Evolutionary conservation across 345 rosid species (phyloP), one percentile per base, ranked within the genome.

Genomic region (Passiflora organensis): DNA sequence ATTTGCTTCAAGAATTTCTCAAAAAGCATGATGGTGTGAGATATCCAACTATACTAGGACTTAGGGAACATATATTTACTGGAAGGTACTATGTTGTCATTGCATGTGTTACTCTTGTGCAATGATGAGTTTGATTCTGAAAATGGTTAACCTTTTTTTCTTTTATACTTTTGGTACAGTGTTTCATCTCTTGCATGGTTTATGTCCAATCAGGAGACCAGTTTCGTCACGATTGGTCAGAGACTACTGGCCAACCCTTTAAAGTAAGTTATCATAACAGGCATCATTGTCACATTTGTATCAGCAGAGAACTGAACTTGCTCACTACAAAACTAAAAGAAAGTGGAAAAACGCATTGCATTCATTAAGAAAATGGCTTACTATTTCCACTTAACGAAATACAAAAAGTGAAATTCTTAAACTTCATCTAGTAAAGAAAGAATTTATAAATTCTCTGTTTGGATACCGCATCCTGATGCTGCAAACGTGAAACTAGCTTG

Each of bases 181-280:
- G 99, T 94, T 69, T 94, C 99, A 38, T 94, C 99, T 59, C 97
- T 94, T 49, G 99, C 99, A 15, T 94, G 99, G 99, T 89, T 94
- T 72, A 89, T 94, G 97, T 94, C 99, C 55, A 89, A 87, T 85
- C 99, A 89, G 81, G 99, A 94, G 74, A 94, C 91, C 17, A 94
- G 99, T 73, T 94, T 94, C 72, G 97, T 89, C 43, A 94, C 99
- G 24, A 94, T 94, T 56, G 97, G 97, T 62, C 99, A 94, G 78
- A 80, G 99, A 73, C 69, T 94, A 49, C 66, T 94, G 65, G 99
- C 99, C 66, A 85, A 87, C 68, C 99, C 99, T 50, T 71, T 94
- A 64, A 94, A 74, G 99, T 94, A 79, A 72, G 85, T 75, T 63
- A n/a, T 28, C 46, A 47, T 47, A 47, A 21, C 49, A 8, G 34